Evolutionary conservation across 805 yeast species (phyloP), one percentile per base, ranked within the genome.

Genomic region (Sugiyamaella valdiviana): DNA sequence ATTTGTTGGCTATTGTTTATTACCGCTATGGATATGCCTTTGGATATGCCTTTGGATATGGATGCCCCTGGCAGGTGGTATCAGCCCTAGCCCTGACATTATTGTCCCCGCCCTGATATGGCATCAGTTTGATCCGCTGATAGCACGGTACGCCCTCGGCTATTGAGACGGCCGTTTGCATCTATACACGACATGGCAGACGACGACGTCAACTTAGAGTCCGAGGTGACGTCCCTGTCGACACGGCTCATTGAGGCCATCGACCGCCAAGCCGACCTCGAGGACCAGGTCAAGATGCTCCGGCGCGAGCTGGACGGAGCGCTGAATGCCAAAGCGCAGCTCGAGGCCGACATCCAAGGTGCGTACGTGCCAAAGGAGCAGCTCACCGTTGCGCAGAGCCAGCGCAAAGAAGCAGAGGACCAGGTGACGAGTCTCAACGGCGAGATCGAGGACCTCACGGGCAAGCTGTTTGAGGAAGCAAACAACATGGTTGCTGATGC

Each of bases 401-500:
- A 41, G 16, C 76, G 76, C 52, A 62, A 59, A 6, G 70, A 63
- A 2, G 82, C 87, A 0, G 83, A 81, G 52, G 67, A 65, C 6
- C 84, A 82, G 56, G 81, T 78, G 12, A 69, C 75, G 40, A 73
- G 75, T 51, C 65, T 86, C 42, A 75, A 82, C 52, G 78, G 74
- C 19, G 96, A 88, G 62, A 85, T 85, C 41, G 91, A 84, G 60
- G 95, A 87, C 41, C 66, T 88, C 43, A 78, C 89, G 1, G 88
- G 82, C 1, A 79, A 87, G 2, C 68, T 88, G 43, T 88, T 88
- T 62, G 82, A 78, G 52, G 91, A 87, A 62, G 96, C 96, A 21
- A 86, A 86, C 62, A 74, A 75, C 42, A 85, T 86, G 87, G 96
- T 88, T 6, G 78, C 83, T 44, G 78, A 81, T 52, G 95, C 95